These are phyloP conservation scores for Zarea fungicola DNA, from an alignment of 2,329 filamentous ascomycete species.

Conservation along the genomic window DNA sequence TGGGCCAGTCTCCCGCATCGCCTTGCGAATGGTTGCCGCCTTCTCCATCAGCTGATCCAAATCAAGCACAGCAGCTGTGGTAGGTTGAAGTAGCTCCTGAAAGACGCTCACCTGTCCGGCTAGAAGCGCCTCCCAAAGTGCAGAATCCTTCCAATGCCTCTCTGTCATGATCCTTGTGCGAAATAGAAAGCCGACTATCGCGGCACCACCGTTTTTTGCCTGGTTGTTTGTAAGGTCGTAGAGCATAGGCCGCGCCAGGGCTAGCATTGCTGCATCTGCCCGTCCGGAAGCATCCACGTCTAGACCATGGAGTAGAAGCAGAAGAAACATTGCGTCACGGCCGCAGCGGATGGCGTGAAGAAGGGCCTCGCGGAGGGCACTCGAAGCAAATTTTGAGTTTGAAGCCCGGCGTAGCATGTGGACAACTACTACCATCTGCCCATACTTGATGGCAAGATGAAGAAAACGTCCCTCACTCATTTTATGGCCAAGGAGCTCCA, in stretches of 20 bases:
- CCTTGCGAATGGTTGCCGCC: neutral
- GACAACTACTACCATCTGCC: neutral
- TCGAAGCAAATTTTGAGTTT: neutral
- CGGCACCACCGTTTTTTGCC: neutral
- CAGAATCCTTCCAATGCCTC: neutral
- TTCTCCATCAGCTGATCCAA: neutral
- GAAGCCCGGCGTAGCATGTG: neutral
- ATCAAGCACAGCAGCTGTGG: neutral
- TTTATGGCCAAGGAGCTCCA: too few relatives aligned
- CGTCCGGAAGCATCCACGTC: neutral
- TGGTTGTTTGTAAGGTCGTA: neutral
- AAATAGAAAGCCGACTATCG: neutral
- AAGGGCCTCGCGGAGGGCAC: neutral
- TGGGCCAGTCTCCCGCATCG: neutral
- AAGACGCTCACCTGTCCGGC: neutral
- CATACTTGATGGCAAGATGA: neutral
- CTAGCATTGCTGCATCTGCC: neutral
- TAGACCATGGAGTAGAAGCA: constrained; percentile 1
- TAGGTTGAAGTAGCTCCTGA: neutral
- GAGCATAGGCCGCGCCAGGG: neutral
- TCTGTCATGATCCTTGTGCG: neutral
- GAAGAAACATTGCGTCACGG: neutral
- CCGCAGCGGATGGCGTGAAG: neutral
- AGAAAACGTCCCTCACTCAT: too few relatives aligned
- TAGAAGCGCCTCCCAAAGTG: neutral